Base-by-base conservation (phyloP, 176 grass and related monocot genomes). In the Bromus sterilis region DNA sequence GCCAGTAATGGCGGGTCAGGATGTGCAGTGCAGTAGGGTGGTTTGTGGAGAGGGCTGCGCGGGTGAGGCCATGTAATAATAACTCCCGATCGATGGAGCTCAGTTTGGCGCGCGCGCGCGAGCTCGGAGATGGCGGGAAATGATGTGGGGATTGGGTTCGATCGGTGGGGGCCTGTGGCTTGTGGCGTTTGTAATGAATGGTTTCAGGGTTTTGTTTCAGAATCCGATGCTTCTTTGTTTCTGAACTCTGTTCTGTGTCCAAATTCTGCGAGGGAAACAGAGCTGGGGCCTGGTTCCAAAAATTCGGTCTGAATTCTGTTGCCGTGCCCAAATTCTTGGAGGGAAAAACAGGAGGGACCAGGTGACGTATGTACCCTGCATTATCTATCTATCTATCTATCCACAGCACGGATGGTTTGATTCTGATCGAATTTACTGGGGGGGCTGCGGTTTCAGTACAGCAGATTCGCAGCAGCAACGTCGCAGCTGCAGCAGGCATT, bases 381-480 rank as follows among this genome's bases (percentile, higher is more conserved):
- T 32, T 64, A 51, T 25, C 31, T 33, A n/a, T n/a, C n/a, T n/a
- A n/a, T n/a, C n/a, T n/a, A n/a, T n/a, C n/a, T n/a, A n/a, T n/a
- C n/a, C n/a, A n/a, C n/a, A 42, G 39, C 9, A 3, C 77, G 58
- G 25, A 31, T 79, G 51, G 6, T 32, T 42, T 20, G 13, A 7
- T 65, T 11, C 85, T 78, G 86, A 57, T 58, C 59, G 74, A 64
- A 88, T 83, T 88, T 83, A 83, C 74, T 78, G 72, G 65, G 48
- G 3, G 26, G 26, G n/a, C 86, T 43, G 74, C 64, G 76, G 62
- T 9, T 63, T 14, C n/a, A n/a, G n/a, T n/a, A n/a, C n/a, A 18
- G 63, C 78, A 77, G 79, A 67, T 40, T 24, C 66, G n/a, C 37
- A 29, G 25, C 25, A 60, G 53, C 59, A 30, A 10, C 23, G 7